phyloP scores from a whole-genome alignment of 2,329 filamentous ascomycete genomes.

The Tympanopsis confertula region DNA sequence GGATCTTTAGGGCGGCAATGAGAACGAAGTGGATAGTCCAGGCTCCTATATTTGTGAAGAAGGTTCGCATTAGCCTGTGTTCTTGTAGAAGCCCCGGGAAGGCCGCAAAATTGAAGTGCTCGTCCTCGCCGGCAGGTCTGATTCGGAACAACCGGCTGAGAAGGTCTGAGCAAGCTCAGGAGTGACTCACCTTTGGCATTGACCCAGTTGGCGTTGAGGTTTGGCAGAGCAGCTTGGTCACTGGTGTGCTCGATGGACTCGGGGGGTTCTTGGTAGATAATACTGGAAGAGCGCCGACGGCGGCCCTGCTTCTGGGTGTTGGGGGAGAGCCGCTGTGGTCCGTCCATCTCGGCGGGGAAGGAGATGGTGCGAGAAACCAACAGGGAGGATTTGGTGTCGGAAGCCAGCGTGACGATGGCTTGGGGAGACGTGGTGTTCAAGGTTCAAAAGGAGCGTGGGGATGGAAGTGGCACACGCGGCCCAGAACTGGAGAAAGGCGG shows the following conservation, averaged over 20 bases:
- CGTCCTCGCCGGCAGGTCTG: background rate
- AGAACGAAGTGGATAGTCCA: constrained; percentile 96
- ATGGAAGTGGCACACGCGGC: too few species aligned
- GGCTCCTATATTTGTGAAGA: constrained; percentile 50
- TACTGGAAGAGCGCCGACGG: constrained; percentile 90
- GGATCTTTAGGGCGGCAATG: constrained; percentile 82
- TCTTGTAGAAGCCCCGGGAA: background rate
- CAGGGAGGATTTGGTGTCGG: constrained; percentile 90
- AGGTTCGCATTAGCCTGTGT: background rate
- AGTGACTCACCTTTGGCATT: constrained; percentile 94
- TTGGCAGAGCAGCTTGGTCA: constrained; percentile 87
- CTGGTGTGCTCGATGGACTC: constrained; percentile 97
- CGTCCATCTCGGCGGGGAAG: constrained; percentile 72
- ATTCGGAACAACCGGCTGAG: too few species aligned
- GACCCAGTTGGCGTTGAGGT: constrained; percentile 96
- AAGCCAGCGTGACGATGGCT: too few species aligned
- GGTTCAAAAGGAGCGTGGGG: too few species aligned
- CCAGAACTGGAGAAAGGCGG: too few species aligned
- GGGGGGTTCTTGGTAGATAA: constrained; percentile 93
- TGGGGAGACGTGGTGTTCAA: too few species aligned
- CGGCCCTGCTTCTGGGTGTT: constrained; percentile 57
- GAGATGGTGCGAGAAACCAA: constrained; percentile 81
- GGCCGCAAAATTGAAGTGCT: too few species aligned
- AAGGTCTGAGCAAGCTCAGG: too few species aligned
- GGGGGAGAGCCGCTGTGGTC: constrained; percentile 47